A percentile compares a stretch with the other conserved stretches of the same genome.
These are phyloP conservation scores for Tetrahymena elliotti DNA, from an alignment of 73 alveolate genomes.

Conservation along the genomic window DNA sequence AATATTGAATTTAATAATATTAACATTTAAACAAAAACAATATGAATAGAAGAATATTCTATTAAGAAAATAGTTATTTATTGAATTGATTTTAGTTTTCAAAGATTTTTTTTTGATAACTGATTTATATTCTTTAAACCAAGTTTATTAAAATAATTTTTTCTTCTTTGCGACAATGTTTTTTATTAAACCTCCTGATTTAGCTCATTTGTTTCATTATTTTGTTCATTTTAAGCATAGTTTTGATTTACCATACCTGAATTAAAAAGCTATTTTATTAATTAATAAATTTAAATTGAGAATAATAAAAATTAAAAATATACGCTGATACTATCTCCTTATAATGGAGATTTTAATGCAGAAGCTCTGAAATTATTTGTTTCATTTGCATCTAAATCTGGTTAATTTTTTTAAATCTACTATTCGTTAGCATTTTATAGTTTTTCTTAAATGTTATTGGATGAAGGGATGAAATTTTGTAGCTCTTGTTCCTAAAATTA, in stretches of 20 bases:
- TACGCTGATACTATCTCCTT: background rate
- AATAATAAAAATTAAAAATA: background rate
- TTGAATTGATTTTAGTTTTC: too few species aligned
- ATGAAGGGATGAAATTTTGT: background rate
- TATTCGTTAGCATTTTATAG: background rate
- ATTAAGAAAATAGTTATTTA: too few species aligned
- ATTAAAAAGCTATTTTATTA: background rate
- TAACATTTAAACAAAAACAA: too few species aligned
- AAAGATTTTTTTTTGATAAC: background rate
- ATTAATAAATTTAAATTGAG: background rate
- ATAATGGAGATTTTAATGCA: background rate
- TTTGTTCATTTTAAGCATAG: background rate
- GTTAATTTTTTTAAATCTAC: background rate
- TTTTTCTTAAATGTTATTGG: background rate
- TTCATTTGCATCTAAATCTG: background rate
- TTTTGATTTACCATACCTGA: background rate
- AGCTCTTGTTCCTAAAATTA: background rate
- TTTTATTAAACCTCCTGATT: background rate
- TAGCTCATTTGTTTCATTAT: background rate
- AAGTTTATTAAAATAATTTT: background rate
- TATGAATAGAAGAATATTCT: too few species aligned
- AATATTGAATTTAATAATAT: too few species aligned
- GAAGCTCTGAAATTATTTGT: background rate
- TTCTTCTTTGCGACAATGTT: background rate
- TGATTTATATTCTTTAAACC: background rate